Evolutionary conservation across 352 stramenopile genomes (phyloP), one percentile per base, ranked within the genome.

Genomic region (Phytophthora megakarya): DNA sequence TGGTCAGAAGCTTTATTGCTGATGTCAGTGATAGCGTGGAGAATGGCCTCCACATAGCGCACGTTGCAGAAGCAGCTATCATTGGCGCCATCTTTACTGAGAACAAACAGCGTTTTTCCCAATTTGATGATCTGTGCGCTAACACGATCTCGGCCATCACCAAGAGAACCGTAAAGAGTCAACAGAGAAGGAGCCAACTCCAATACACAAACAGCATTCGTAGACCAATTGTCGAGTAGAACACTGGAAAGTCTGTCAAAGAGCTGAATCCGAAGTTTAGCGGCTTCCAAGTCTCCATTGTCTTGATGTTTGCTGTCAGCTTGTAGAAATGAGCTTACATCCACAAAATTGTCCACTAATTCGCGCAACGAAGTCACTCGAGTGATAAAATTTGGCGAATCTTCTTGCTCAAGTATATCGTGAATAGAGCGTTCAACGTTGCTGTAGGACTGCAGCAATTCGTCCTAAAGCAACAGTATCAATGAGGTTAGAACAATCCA

Each of bases 41-140:
- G 66, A 9, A 79, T 69, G 5, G 75, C 80, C 42, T 94, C 85
- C 8, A 91, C 77, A 39, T 88, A 87, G 11, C 66, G 70, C 1
- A 92, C 76, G 33, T 80, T 73, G 72, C 76, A 90, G 50, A 94
- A 94, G 6, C 30, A 61, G 15, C 43, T 48, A 60, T 94, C 85
- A 50, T 94, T 91, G 1, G 28, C 40, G 16, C 71, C 80, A 9
- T 92, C 80, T 44, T 94, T 94, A 55, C 81, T 92, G 28, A 90
- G 61, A 26, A 90, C 69, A 49, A 94, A 94, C 4, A 92, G 68
- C 13, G 67, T 64, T 48, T 94, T 94, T 4, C 73, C 75, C 1
- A 90, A 44, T 15, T 62, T 62, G 6, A 78, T 53, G 0, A 86
- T 37, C 6, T 73, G 64, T 3, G 48, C 19, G 3, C 10, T 51